phyloP scores from a whole-genome alignment of 129 eudicot genomes.

The Flaveria linearis region DNA sequence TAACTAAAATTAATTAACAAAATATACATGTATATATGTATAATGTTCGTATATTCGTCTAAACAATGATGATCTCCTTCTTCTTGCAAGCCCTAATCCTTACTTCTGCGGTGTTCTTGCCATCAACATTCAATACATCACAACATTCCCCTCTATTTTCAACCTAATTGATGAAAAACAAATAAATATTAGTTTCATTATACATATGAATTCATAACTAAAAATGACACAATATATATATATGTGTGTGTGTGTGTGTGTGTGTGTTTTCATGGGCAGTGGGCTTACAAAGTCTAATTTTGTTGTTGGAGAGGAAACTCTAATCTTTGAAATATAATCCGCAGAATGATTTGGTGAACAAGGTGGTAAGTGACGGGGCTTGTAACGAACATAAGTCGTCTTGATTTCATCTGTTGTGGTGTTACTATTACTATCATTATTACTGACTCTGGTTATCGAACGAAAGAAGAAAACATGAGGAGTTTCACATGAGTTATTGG shows the following conservation, averaged over 20 bases:
- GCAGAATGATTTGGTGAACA: slow-evolving; percentile 44
- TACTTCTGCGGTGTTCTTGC: slow-evolving; percentile 36
- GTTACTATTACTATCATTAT: not conserved
- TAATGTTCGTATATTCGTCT: not conserved
- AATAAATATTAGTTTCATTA: not conserved
- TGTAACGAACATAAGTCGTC: slow-evolving; percentile 39
- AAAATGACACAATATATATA: not conserved
- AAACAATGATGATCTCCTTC: slow-evolving; percentile 52
- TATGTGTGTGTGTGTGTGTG: too few species aligned
- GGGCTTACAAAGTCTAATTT: slow-evolving; percentile 34
- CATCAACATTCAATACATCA: slow-evolving; percentile 45
- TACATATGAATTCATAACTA: too few species aligned
- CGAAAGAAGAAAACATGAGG: slow-evolving; percentile 45
- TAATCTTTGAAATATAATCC: slow-evolving; percentile 36
- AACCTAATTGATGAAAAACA: slow-evolving; percentile 35
- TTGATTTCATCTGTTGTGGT: not conserved
- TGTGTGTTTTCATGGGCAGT: too few species aligned
- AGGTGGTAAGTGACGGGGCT: slow-evolving; percentile 22
- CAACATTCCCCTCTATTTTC: slow-evolving; percentile 77
- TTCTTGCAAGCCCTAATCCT: slow-evolving; percentile 53
- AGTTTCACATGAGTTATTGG: slow-evolving; percentile 41
- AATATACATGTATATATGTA: not conserved
- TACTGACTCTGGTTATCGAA: slow-evolving; percentile 15
- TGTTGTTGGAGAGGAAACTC: slow-evolving; percentile 38
- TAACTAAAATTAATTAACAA: slow-evolving; percentile 1